These are phyloP conservation scores for Phaffia tasmanica DNA, from an alignment of 768 basidiomycete genomes.

Conservation along the genomic window DNA sequence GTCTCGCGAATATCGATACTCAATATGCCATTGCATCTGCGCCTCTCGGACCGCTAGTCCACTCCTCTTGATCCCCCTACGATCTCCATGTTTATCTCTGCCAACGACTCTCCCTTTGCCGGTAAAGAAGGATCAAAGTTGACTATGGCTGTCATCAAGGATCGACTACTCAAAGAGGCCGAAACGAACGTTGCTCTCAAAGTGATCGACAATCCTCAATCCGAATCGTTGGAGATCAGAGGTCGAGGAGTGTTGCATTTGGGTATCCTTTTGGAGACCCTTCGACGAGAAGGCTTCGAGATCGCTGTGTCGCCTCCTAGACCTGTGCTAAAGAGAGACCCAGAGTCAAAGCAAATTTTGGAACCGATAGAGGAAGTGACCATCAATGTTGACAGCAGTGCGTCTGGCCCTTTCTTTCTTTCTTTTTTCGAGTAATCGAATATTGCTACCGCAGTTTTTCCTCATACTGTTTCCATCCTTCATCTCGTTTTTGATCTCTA, in stretches of 20 bases:
- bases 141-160: conserved; percentile 25
- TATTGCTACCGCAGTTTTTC: too few species aligned
- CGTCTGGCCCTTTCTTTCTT: too few species aligned
- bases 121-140: conserved; percentile 25
- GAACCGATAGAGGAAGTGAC: conserved; percentile 26
- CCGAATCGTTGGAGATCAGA: conserved; percentile 24
- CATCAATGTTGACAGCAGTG: conserved; percentile 15
- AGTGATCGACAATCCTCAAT: conserved; percentile 13
- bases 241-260: conserved; percentile 26
- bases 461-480: too few species aligned
- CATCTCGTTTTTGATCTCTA: background rate
- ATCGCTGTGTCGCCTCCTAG: conserved; percentile 21
- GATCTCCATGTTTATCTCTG: conserved; percentile 24
- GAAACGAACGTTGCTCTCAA: conserved; percentile 26
- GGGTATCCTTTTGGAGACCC: conserved; percentile 25
- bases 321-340: conserved; percentile 16
- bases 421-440: too few species aligned
- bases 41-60: conserved; percentile 8
- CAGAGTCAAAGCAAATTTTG: conserved; percentile 7
- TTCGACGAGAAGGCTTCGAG: conserved; percentile 26
- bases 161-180: conserved; percentile 25
- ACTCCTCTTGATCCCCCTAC: conserved; percentile 27
- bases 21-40: background rate
- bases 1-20: background rate
- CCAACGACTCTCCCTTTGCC: conserved; percentile 26